Evolutionary conservation across 1,284 basidiomycete genomes (phyloP).

Genomic region (Heterobasidion irregulare): DNA sequence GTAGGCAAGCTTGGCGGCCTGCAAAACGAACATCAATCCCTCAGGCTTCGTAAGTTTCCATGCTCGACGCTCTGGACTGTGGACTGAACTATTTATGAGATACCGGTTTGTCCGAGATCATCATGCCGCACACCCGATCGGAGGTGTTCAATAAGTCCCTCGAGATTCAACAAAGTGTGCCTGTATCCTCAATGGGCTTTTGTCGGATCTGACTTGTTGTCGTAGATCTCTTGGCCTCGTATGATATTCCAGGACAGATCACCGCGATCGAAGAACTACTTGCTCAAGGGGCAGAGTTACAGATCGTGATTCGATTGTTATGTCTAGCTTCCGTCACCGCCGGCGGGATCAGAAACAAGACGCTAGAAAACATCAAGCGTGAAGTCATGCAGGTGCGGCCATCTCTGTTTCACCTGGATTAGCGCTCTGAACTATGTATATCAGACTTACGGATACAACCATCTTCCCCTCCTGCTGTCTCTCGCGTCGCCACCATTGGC

Average conservation of each 20-base stretch:
- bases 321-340: constrained; percentile 81
- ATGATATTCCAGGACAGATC: constrained; percentile 73
- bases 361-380: constrained; percentile 82
- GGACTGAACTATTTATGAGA: constrained; percentile 40
- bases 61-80: background rate
- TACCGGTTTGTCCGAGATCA: constrained; percentile 87
- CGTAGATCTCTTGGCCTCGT: constrained; percentile 84
- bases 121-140: constrained; percentile 80
- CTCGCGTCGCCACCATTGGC: constrained; percentile 69
- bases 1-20: constrained; percentile 91
- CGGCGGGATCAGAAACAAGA: constrained; percentile 85
- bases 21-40: constrained; percentile 84
- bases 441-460: constrained; percentile 88
- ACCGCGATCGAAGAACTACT: constrained; percentile 82
- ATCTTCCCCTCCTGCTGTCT: constrained; percentile 79
- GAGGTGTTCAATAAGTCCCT: constrained; percentile 88
- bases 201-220: constrained; percentile 6
- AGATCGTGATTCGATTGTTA: constrained; percentile 69
- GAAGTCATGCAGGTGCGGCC: constrained; percentile 78
- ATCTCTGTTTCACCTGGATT: constrained; percentile 3
- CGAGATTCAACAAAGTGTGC: constrained; percentile 92
- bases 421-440: constrained; percentile 6
- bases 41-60: constrained; percentile 70
- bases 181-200: background rate
- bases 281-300: constrained; percentile 75